phyloP scores from a whole-genome alignment of 108 stramenopile species.

The Discostella pseudostelligera region DNA sequence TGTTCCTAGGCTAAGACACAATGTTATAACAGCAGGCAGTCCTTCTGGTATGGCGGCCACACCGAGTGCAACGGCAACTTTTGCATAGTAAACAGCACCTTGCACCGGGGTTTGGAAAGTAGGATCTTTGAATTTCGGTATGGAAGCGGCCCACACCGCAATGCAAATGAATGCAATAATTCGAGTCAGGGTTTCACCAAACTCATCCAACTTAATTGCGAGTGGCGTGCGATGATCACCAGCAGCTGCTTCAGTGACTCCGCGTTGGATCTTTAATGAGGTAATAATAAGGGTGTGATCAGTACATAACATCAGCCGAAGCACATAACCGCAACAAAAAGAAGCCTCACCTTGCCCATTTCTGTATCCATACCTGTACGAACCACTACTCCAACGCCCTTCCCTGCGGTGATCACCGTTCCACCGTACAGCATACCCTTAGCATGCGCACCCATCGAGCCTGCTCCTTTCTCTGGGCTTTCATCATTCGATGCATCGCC shows the following conservation, averaged over 20 bases:
- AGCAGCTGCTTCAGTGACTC: conserved; percentile 68
- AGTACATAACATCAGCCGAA: not conserved
- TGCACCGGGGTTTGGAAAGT: conserved; percentile 72
- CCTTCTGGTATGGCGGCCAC: conserved; percentile 99
- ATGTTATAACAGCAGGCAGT: conserved; percentile 95
- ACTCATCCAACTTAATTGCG: conserved; percentile 93
- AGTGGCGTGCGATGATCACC: conserved; percentile 92
- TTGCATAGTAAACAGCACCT: conserved; percentile 94
- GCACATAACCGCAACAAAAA: not conserved
- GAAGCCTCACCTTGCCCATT: conserved; percentile 73
- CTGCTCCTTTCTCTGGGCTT: conserved; percentile 25
- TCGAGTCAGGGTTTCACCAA: conserved; percentile 88
- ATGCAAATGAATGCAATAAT: conserved; percentile 93
- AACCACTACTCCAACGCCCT: conserved; percentile 86
- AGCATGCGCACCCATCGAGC: conserved; percentile 42
- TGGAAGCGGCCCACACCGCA: conserved; percentile 84
- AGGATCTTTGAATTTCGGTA: conserved; percentile 87
- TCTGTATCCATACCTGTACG: conserved; percentile 93
- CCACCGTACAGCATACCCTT: conserved; percentile 92
- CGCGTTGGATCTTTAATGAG: conserved; percentile 67
- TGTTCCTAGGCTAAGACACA: conserved; percentile 94
- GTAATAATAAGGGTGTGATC: not conserved
- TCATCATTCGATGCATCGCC: conserved; percentile 47
- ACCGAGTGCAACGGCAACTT: conserved; percentile 96
- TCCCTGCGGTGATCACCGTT: conserved; percentile 91